A percentile compares a stretch with the other conserved stretches of the same genome.
phyloP scores from a whole-genome alignment of 495 filamentous ascomycete genomes.

The Amphirosellinia nigrospora region DNA sequence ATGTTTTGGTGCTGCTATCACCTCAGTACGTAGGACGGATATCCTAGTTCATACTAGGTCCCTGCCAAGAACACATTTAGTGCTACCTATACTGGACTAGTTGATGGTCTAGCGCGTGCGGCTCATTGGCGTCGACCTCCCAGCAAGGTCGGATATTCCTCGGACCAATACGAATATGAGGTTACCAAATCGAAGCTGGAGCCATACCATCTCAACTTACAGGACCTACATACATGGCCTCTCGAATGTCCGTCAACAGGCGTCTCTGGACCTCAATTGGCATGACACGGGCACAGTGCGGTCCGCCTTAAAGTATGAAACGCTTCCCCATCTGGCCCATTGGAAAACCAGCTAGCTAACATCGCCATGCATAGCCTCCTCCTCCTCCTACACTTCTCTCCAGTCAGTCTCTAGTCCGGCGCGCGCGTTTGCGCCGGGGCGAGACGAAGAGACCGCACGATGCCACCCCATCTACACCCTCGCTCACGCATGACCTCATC shows the following conservation, averaged over 20 bases:
- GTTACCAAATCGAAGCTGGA: conserved; percentile 13
- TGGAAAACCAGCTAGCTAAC: conserved; percentile 22
- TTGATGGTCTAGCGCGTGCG: background rate
- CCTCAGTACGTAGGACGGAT: background rate
- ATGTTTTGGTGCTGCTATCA: background rate
- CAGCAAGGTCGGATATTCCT: conserved; percentile 25
- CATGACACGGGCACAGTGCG: conserved; percentile 27
- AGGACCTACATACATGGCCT: background rate
- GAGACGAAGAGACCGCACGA: conserved; percentile 42
- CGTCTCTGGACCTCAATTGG: conserved; percentile 13
- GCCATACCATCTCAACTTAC: background rate
- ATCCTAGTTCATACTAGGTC: background rate
- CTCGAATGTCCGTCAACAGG: background rate
- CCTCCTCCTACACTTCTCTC: background rate
- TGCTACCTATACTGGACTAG: background rate
- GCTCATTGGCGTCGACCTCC: background rate
- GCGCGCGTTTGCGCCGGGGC: conserved; percentile 21
- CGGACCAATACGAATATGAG: conserved; percentile 31
- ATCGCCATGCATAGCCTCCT: conserved; percentile 21
- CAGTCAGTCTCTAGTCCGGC: conserved; percentile 15
- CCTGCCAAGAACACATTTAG: background rate
- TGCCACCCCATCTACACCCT: conserved; percentile 93
- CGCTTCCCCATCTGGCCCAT: background rate
- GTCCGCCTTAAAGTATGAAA: conserved; percentile 25
- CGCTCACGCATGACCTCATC: conserved; percentile 88